A percentile compares a stretch with the other conserved stretches of the same genome.
phyloP scores from a whole-genome alignment of 2,329 filamentous ascomycete genomes.

The Colletotrichum lini region DNA sequence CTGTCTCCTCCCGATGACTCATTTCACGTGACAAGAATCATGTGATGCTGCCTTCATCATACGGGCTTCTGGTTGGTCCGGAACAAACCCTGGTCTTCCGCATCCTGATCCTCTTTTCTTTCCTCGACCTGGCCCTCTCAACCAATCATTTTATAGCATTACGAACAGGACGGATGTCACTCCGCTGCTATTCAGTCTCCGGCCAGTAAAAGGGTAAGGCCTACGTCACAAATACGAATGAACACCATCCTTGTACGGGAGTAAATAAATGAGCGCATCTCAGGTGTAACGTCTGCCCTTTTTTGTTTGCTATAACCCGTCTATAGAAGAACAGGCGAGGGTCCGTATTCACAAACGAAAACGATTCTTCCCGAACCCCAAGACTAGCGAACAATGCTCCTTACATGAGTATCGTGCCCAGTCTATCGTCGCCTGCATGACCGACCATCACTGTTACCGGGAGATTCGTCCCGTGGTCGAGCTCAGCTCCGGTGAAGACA shows the following conservation, averaged over 20 bases:
- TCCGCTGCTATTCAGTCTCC: not conserved
- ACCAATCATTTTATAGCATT: not conserved
- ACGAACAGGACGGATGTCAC: not conserved
- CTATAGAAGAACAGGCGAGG: too few species aligned
- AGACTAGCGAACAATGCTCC: not conserved
- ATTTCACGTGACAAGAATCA: not conserved
- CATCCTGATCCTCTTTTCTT: not conserved
- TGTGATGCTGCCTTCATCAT: not conserved
- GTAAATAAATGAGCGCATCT: too few species aligned
- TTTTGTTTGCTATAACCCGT: too few species aligned
- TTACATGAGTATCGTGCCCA: not conserved
- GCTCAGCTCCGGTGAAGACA: not conserved
- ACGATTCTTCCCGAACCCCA: not conserved
- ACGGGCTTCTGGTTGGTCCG: not conserved
- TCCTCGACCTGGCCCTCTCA: not conserved
- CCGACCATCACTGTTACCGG: constrained; percentile 5
- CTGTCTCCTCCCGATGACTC: too few species aligned
- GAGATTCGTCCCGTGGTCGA: constrained; percentile 25
- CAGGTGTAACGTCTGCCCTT: not conserved
- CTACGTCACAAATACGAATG: not conserved
- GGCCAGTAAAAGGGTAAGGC: too few species aligned
- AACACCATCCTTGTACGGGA: not conserved
- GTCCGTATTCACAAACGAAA: not conserved
- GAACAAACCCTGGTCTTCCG: not conserved
- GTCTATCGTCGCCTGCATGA: not conserved